Evolutionary conservation across 2,329 filamentous ascomycete species (phyloP).

Genomic region (Xylaria sp.): DNA sequence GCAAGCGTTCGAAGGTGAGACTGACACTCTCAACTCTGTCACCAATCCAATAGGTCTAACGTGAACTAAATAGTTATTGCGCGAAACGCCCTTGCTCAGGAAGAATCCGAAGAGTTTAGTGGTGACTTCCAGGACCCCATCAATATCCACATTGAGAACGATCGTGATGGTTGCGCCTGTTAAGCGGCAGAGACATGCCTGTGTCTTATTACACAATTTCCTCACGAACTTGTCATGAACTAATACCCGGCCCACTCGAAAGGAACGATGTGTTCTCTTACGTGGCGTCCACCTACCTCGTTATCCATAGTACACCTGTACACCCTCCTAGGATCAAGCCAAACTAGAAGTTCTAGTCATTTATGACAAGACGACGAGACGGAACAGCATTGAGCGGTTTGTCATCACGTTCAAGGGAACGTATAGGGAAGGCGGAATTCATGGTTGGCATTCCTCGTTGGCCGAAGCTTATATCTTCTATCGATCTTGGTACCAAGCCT

Average conservation of each 20-base stretch:
- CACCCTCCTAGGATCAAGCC: neutral
- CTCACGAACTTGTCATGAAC: slow-evolving; percentile 15
- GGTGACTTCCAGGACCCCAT: slow-evolving; percentile 98
- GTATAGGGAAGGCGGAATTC: slow-evolving; percentile 21
- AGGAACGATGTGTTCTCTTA: neutral
- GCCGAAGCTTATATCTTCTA: neutral
- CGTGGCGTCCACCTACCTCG: neutral
- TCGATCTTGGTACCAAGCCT: neutral
- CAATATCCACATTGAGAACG: slow-evolving; percentile 95
- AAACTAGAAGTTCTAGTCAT: neutral
- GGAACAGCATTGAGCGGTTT: slow-evolving; percentile 13
- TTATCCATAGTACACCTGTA: slow-evolving; percentile 2
- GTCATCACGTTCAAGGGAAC: slow-evolving; percentile 17
- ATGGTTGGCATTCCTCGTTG: neutral
- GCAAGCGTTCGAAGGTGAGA: slow-evolving; percentile 71
- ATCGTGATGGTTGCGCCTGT: slow-evolving; percentile 91
- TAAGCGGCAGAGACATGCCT: slow-evolving; percentile 52
- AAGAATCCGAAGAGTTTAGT: slow-evolving; percentile 97
- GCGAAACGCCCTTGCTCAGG: slow-evolving; percentile 91
- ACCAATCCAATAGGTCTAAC: neutral
- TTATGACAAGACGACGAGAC: neutral
- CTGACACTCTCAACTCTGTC: neutral
- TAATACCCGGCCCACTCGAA: slow-evolving; percentile 9
- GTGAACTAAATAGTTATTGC: slow-evolving; percentile 76
- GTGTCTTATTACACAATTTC: neutral